phyloP scores from a whole-genome alignment of 2,329 filamentous ascomycete species.

The Aureobasidium sp. region DNA sequence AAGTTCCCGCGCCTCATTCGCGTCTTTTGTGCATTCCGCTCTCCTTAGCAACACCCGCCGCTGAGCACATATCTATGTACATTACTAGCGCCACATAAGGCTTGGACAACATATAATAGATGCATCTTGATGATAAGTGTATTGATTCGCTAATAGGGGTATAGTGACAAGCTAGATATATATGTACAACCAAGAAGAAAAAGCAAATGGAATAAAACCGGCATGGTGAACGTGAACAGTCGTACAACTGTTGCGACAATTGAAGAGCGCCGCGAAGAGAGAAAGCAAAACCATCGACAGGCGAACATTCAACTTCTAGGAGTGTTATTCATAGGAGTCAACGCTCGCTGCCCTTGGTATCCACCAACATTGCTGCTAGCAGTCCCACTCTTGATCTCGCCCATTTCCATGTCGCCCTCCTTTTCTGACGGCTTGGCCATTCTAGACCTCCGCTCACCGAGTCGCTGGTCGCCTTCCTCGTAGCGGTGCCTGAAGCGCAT shows the following conservation, averaged over 20 bases:
- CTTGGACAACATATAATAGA: neutral
- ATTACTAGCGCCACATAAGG: neutral
- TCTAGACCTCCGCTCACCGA: conserved; percentile 52
- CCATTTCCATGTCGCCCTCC: conserved; percentile 63
- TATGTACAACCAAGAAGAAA: conserved; percentile 7
- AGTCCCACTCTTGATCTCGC: conserved; percentile 33
- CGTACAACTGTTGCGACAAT: neutral
- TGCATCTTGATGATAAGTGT: neutral
- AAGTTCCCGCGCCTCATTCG: conserved; percentile 4
- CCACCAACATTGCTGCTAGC: conserved; percentile 19
- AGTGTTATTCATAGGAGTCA: conserved; percentile 19
- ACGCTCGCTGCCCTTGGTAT: conserved; percentile 27
- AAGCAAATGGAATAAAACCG: neutral
- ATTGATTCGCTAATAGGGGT: conserved; percentile 7
- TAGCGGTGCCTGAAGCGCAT: conserved; percentile 76
- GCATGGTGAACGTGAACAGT: conserved; percentile 1
- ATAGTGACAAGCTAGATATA: conserved; percentile 6
- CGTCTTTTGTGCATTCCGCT: conserved; percentile 12
- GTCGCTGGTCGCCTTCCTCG: conserved; percentile 73
- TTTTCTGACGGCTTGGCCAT: conserved; percentile 43
- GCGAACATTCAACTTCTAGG: conserved; percentile 9
- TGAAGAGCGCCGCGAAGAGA: neutral
- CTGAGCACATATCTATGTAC: neutral
- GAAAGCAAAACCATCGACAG: neutral
- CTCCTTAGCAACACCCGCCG: conserved; percentile 12